Evolutionary conservation across 2,329 filamentous ascomycete species (phyloP).

Genomic region (Laburnicola sp.): DNA sequence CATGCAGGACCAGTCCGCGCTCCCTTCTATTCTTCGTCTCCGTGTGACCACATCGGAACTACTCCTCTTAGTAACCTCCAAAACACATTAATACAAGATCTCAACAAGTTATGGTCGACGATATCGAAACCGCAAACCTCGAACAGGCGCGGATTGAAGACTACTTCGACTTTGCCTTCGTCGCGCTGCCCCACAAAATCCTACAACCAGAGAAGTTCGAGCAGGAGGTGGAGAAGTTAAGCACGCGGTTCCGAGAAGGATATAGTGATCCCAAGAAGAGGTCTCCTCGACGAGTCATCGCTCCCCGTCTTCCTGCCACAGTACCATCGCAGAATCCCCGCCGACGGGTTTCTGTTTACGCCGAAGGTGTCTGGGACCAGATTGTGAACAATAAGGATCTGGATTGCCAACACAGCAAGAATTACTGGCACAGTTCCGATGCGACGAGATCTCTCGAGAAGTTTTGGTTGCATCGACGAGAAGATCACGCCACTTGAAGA

Average conservation of each 20-base stretch:
- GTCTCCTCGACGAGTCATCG: conserved; percentile 69
- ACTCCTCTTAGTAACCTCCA: conserved; percentile 89
- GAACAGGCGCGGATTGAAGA: conserved; percentile 90
- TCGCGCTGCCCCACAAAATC: conserved; percentile 93
- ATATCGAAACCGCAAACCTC: conserved; percentile 89
- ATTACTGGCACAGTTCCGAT: conserved; percentile 92
- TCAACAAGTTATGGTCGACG: conserved; percentile 88
- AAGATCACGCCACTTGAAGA: conserved; percentile 84
- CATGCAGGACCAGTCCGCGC: conserved; percentile 73
- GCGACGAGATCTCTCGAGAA: conserved; percentile 92
- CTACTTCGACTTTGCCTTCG: conserved; percentile 98
- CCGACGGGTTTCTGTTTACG: conserved; percentile 96
- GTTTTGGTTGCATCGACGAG: conserved; percentile 78
- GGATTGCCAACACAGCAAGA: conserved; percentile 97
- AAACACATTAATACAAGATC: conserved; percentile 85
- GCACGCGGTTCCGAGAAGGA: conserved; percentile 79
- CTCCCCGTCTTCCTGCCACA: conserved; percentile 86
- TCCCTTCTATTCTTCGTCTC: conserved; percentile 97
- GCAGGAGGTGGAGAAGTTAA: conserved; percentile 76
- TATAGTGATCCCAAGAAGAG: conserved; percentile 69
- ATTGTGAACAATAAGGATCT: conserved; percentile 99
- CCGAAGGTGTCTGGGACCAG: conserved; percentile 94
- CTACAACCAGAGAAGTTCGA: conserved; percentile 91
- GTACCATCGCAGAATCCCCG: conserved; percentile 93
- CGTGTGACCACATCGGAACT: conserved; percentile 90